A percentile compares a stretch with the other conserved stretches of the same genome.
Evolutionary conservation across 495 filamentous ascomycete genomes (phyloP).

Genomic region (Aspergillus kassunensis): DNA sequence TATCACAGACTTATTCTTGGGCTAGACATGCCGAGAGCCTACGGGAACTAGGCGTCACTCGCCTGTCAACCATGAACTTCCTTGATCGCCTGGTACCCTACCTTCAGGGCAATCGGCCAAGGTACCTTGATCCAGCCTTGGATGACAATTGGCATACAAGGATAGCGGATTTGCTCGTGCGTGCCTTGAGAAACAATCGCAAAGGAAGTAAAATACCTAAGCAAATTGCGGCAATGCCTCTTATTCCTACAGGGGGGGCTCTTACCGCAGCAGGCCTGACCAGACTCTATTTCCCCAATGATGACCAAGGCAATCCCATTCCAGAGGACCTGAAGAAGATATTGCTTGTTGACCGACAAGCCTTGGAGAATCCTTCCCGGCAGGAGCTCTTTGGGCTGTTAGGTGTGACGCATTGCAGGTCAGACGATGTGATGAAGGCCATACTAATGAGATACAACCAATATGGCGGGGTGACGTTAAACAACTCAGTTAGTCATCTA

Average conservation of each 20-base stretch:
- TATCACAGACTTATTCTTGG: neutral
- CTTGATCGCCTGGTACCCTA: neutral
- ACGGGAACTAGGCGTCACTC: neutral
- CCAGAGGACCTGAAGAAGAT: neutral
- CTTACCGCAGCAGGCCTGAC: neutral
- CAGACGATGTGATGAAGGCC: neutral
- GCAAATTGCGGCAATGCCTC: no score
- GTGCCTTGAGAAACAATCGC: neutral
- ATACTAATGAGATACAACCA: conserved; percentile 1
- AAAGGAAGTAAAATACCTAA: neutral
- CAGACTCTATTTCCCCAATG: neutral
- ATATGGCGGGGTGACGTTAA: neutral
- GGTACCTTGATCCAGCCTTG: neutral
- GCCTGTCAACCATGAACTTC: neutral
- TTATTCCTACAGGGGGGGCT: neutral
- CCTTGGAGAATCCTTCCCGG: neutral
- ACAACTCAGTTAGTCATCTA: neutral
- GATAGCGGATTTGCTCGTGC: neutral
- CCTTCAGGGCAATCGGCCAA: neutral
- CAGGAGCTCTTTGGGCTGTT: neutral
- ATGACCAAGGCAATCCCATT: neutral
- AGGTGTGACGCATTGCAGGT: neutral
- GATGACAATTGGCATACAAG: conserved; percentile 5
- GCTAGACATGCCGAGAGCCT: neutral
- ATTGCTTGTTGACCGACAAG: neutral